These are phyloP conservation scores for Houttuynia cordata DNA, from an alignment of 164 flowering plant genomes.

Conservation along the genomic window DNA sequence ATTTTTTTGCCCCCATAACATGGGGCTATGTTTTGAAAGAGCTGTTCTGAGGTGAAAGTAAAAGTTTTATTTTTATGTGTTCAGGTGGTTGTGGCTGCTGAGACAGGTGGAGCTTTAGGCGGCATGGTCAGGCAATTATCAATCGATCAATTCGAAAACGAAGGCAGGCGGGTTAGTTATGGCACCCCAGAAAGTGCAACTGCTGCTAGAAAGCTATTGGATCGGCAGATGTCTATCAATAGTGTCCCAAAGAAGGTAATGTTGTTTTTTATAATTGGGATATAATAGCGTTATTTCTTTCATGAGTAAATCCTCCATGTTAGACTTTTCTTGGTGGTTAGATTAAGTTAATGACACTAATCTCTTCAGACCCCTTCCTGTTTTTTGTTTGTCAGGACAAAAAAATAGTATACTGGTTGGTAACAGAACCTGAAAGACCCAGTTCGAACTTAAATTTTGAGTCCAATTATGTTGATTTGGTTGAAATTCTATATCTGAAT, in stretches of 20 bases:
- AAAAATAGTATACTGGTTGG: no score
- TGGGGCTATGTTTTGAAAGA: no score
- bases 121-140: conserved; percentile 37
- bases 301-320: not conserved
- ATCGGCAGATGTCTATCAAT: conserved; percentile 91
- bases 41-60: not conserved
- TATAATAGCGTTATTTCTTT: no score
- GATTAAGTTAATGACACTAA: no score
- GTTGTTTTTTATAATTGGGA: not conserved
- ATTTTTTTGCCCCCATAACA: no score
- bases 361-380: no score
- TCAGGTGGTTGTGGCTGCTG: conserved; percentile 93
- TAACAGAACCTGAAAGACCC: no score
- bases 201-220: conserved; percentile 92
- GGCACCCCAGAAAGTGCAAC: conserved; percentile 96
- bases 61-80: conserved; percentile 1
- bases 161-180: conserved; percentile 96
- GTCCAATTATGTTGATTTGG: no score
- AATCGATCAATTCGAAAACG: conserved; percentile 55
- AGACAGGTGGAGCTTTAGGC: conserved; percentile 58
- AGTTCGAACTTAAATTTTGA: no score
- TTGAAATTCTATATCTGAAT: no score
- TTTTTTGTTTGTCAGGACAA: no score
- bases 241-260: conserved; percentile 97
- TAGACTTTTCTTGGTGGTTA: not conserved